Base-by-base conservation (phyloP, 2,329 filamentous ascomycete species). In the Scleromitrula shiraiana region DNA sequence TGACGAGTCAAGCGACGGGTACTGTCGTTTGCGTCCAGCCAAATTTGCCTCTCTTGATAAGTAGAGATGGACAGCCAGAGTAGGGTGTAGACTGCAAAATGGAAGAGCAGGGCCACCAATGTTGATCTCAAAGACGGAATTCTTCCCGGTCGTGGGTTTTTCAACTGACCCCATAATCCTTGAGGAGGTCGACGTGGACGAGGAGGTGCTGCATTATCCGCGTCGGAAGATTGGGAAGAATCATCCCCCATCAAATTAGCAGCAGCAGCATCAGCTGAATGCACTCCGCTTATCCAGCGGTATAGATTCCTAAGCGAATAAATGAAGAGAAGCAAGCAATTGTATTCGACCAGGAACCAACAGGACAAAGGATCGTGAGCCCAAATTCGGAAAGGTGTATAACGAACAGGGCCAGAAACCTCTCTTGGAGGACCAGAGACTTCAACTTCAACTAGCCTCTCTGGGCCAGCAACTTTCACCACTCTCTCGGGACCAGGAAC, bases 281-380 rank as follows among this genome's bases (percentile, higher is more conserved):
- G 4, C 20, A 26, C 6, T 15, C 35, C 29, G 30, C 23, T 39
- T 9, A 12, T 6, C 12, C 40, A 4, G 3, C 14, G 9, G n/a
- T 35, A 40, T 7, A 24, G 5, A 29, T 5, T n/a, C 6, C 26
- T 14, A 10, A n/a, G 4, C 46, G 41, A 49, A 12, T 45, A 41
- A 15, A 29, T 12, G 17, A 36, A 41, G 2, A 48, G 39, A 3
- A 42, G 2, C 27, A 48, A 29, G 17, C 42, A 42, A 29, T 48
- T 48, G 22, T 32, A 42, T 41, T 48, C 42, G 41, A 56, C 39
- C 26, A 56, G 22, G 20, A 49, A 45, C 38, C 40, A 39, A 22
- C 47, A 41, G 9, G 36, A 9, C 9, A 48, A 8, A 7, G 45
- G 45, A 43, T 48, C 24, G 23, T 48, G 45, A 35, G 45, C 45